Conservation (phyloP, 2,329 filamentous ascomycete genomes). For the Diaporthe eres region DNA sequence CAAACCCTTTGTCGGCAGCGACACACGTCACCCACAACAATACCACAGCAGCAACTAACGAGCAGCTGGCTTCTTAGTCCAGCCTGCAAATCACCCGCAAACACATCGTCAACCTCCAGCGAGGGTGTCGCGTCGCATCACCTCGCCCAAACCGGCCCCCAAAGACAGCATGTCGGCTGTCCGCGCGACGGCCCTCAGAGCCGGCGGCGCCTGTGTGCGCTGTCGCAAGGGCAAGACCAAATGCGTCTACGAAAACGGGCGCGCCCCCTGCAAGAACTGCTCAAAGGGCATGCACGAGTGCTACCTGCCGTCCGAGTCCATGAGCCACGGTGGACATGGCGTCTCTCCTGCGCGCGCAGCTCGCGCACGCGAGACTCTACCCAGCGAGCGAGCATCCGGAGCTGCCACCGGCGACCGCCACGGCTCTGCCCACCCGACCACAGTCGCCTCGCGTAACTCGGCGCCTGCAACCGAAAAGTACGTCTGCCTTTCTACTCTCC, state of each 20-base stretch:
- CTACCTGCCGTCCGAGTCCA: constrained; percentile 72
- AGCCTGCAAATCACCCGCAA: not conserved
- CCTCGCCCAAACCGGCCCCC: not conserved
- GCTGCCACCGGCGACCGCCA: constrained; percentile 57
- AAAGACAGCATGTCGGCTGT: constrained; percentile 60
- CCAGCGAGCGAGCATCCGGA: constrained; percentile 64
- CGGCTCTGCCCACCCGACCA: constrained; percentile 55
- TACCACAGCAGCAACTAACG: not conserved
- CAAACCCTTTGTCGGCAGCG: constrained; percentile 20
- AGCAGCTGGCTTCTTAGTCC: not conserved
- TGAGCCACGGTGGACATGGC: constrained; percentile 70
- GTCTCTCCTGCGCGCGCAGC: constrained; percentile 68
- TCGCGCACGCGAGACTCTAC: constrained; percentile 68
- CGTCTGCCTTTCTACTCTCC: constrained; percentile 50
- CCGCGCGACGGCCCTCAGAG: constrained; percentile 71
- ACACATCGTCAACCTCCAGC: not conserved
- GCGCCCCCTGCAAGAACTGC: constrained; percentile 75
- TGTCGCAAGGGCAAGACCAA: constrained; percentile 76
- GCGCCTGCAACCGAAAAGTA: constrained; percentile 68
- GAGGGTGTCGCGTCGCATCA: not conserved
- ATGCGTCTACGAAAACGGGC: constrained; percentile 74
- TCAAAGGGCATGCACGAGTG: constrained; percentile 75
- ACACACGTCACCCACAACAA: constrained; percentile 1
- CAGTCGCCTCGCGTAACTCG: constrained; percentile 62
- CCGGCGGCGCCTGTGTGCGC: constrained; percentile 73